A percentile compares a stretch with the other conserved stretches of the same genome.
Conservation (phyloP, 225 moss, liverwort and hornwort genomes). For the Thuidium tamariscinum region DNA sequence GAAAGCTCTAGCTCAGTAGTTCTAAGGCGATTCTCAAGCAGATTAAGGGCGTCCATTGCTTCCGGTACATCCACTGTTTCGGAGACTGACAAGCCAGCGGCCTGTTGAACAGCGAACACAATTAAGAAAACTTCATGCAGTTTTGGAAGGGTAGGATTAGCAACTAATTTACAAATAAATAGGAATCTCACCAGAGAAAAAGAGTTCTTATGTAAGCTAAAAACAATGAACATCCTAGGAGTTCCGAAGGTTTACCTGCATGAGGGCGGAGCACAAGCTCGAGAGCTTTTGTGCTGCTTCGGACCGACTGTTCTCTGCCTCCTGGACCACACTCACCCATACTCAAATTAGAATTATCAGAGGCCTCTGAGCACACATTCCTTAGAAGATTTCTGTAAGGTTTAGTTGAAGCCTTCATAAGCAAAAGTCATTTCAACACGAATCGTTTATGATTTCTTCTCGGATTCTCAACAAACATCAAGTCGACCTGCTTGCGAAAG, state of each 20-base stretch:
- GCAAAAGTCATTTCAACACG: background rate
- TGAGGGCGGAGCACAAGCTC: constrained; percentile 52
- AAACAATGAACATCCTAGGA: background rate
- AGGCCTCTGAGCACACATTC: background rate
- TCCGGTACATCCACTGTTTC: constrained; percentile 38
- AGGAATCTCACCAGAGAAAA: background rate
- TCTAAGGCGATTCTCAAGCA: constrained; percentile 55
- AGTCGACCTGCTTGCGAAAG: background rate
- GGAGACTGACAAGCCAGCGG: constrained; percentile 50
- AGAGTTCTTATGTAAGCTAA: background rate
- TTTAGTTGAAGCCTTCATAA: background rate
- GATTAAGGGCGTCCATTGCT: constrained; percentile 61
- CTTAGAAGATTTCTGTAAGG: background rate
- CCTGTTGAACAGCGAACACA: constrained; percentile 19
- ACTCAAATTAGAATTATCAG: constrained; percentile 1
- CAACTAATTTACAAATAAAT: background rate
- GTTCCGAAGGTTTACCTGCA: constrained; percentile 39
- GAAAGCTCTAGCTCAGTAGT: constrained; percentile 52
- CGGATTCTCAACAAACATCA: background rate
- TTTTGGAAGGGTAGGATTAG: background rate
- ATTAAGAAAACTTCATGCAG: background rate
- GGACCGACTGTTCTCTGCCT: constrained; percentile 57
- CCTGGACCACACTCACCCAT: constrained; percentile 38
- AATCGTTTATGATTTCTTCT: background rate
- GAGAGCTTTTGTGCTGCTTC: constrained; percentile 61